Evolutionary conservation across 2,329 filamentous ascomycete genomes (phyloP), one percentile per base, ranked within the genome.

Genomic region (Penicillium psychrosexuale): DNA sequence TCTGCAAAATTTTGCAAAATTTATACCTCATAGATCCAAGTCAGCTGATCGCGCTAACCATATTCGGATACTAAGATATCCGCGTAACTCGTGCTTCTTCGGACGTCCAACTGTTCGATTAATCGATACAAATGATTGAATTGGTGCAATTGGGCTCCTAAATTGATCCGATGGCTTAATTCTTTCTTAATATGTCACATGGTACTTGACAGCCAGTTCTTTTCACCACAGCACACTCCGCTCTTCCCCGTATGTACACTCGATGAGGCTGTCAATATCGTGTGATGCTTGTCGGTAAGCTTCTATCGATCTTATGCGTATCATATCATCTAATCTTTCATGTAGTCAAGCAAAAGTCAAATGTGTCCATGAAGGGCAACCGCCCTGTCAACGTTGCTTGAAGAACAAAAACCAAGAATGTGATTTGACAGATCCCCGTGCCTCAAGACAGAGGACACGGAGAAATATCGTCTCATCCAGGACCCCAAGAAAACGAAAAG

Each of bases 251-350:
- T 38, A 42, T 55, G 44, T 44, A 51, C 37, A 27, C 39, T 47
- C 42, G 55, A 72, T 72, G 70, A 66, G 70, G 30, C 56, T 72
- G 33, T 72, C 70, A 27, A 67, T 72, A 58, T 72, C 70, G 42
- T 72, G 70, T 62, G 66, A 69, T 56, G 59, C 58, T 56, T 72
- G 70, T 56, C 68, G 70, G 69, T 70, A 61, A 28, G 60, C 54
- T 30, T 53, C 3, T 6, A 33, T 42, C 24, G 5, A 8, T 8
- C 11, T 15, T n/a, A 15, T 7, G 0, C 2, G 33, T 27, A 38
- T 8, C 3, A 15, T 24, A 13, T 49, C 22, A 43, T 30, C 27
- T 55, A 3, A 51, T 19, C 2, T 6, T 3, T 3, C n/a, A n/a
- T 19, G 17, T 24, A 72, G 69, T 13, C 64, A 67, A 57, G 69